These are phyloP conservation scores for Aristolochia contorta DNA, from an alignment of 164 flowering plant species.

Conservation along the genomic window DNA sequence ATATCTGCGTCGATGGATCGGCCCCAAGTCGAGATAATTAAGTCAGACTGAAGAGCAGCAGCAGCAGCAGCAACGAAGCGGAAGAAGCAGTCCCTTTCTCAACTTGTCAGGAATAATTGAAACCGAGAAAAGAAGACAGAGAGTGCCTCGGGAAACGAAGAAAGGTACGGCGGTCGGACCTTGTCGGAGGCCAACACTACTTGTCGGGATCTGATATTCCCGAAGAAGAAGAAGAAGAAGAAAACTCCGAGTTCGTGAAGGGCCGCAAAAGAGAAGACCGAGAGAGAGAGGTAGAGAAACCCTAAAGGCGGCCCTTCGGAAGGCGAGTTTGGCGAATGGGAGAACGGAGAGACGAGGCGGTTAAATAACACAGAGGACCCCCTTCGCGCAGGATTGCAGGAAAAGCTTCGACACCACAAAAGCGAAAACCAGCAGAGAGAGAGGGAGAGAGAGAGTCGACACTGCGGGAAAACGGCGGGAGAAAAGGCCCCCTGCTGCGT, in stretches of 20 bases:
- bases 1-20: too few species aligned
- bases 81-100: neutral
- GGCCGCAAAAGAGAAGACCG: too few species aligned
- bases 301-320: neutral
- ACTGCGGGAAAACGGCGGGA: slow-evolving; percentile 2
- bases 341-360: slow-evolving; percentile 23
- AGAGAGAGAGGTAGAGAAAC: too few species aligned
- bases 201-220: slow-evolving; percentile 7
- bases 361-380: slow-evolving; percentile 9
- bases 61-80: too few species aligned
- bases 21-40: too few species aligned
- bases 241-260: too few species aligned
- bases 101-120: neutral
- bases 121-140: neutral
- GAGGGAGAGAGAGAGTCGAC: too few species aligned
- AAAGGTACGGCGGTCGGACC: neutral
- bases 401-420: slow-evolving; percentile 26
- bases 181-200: too few species aligned
- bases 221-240: neutral
- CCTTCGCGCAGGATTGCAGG: slow-evolving; percentile 40
- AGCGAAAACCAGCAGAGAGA: slow-evolving; percentile 7
- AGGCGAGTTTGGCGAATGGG: slow-evolving; percentile 17
- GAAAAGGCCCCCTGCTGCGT: slow-evolving; percentile 7
- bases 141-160: slow-evolving; percentile 1
- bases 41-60: too few species aligned